Base-by-base conservation (phyloP, 129 eudicot species). In the Tagetes patula region DNA sequence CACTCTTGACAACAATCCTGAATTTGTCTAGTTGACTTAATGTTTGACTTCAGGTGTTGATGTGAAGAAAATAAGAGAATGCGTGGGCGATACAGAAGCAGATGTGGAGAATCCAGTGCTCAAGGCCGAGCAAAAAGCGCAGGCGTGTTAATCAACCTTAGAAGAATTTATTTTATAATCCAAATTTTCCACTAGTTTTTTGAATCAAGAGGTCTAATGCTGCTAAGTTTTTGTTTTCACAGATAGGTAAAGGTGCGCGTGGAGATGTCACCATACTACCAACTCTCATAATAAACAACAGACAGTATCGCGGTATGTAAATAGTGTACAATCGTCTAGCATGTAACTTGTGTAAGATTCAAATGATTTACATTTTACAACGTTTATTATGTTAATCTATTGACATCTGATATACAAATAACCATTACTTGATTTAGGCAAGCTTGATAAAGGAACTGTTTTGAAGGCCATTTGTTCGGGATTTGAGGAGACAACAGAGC, bases 261-360 rank as follows among this genome's bases (percentile, higher is more conserved):
- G 99, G 99, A 66, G 99, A 90, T 34, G 97, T 94, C 64, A 94
- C 97, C 14, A 94, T 94, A 72, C 73, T 90, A 74, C 99, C 99
- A 72, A 94, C 99, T 67, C 97, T 94, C 63, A 87, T 94, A 69
- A 80, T 94, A 52, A 94, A 94, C 84, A 83, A 88, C 84, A 80
- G 96, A 74, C 97, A 94, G 64, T 94, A 86, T 65, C 88, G 99
- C 70, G 99, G 99, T 90, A 73, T 41, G 68, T 2, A 9, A 0
- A 8, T 30, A 31, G 14, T 58, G 31, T 58, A 4, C 5, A 47
- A 12, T 36, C 0, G 9, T 8, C 8, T 72, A 12, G 6, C 55
- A 3, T 20, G 30, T 56, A 71, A 55, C 43, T 42, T 36, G 20
- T n/a, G 14, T 53, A 42, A 27, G 37, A 5, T 32, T n/a, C 9